Conservation (phyloP, 192 early-diverging fungal species). For the Coemansia sp. region DNA sequence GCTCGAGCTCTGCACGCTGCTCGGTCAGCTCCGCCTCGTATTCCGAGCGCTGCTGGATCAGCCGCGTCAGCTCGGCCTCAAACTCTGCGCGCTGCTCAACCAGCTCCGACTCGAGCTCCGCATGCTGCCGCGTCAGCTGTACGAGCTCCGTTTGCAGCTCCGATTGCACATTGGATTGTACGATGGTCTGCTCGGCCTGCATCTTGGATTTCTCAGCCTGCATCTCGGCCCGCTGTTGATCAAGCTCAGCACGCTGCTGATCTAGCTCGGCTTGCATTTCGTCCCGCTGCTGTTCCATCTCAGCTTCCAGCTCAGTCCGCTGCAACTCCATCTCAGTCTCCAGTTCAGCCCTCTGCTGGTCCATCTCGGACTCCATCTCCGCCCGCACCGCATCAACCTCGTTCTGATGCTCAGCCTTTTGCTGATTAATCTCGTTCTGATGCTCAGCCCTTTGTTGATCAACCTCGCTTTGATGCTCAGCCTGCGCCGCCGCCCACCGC, state of each 20-base stretch:
- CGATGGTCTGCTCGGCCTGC: background rate
- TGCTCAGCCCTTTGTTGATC: constrained; percentile 1
- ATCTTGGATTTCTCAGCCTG: background rate
- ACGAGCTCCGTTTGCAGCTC: background rate
- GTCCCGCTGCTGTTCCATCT: background rate
- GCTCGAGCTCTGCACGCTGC: constrained; percentile 3
- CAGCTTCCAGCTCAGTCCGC: background rate
- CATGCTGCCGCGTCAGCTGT: background rate
- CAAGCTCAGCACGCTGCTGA: background rate
- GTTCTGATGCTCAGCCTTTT: background rate
- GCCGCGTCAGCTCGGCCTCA: background rate
- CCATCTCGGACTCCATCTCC: background rate
- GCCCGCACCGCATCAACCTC: background rate
- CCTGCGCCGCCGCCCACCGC: constrained; percentile 40
- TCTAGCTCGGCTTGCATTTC: background rate
- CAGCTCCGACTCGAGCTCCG: background rate
- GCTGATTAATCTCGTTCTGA: constrained; percentile 2
- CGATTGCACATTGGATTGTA: background rate
- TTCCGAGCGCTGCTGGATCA: constrained; percentile 4
- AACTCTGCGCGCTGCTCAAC: constrained; percentile 1
- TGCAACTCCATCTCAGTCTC: background rate
- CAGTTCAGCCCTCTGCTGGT: background rate
- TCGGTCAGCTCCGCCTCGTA: constrained; percentile 9
- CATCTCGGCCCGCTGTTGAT: background rate
- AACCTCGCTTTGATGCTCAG: constrained; percentile 19